Evolutionary conservation across 129 eudicot species (phyloP).

Genomic region (Tagetes erecta): DNA sequence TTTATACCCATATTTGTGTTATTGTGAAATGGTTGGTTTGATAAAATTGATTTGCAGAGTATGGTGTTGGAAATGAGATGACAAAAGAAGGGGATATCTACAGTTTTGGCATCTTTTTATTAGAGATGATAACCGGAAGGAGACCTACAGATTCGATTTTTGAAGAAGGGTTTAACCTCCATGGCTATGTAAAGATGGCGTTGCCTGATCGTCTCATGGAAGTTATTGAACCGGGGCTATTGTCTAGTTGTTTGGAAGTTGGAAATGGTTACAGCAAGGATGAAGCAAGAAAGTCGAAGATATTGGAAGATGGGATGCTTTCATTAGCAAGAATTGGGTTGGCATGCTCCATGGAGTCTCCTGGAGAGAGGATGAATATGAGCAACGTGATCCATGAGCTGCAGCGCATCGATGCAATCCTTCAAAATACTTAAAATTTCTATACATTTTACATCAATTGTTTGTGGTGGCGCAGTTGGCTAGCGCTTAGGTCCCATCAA

Average conservation of each 20-base stretch:
- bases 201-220: too few relatives aligned
- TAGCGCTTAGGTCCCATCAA: too few relatives aligned
- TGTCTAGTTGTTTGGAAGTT: neutral
- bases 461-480: slow-evolving; percentile 14
- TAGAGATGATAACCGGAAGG: too few relatives aligned
- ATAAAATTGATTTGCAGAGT: neutral
- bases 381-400: slow-evolving; percentile 23
- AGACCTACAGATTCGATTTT: too few relatives aligned
- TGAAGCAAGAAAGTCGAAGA: slow-evolving; percentile 6
- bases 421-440: neutral
- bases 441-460: neutral
- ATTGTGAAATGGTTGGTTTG: neutral
- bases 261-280: slow-evolving; percentile 4
- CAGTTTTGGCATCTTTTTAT: too few relatives aligned
- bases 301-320: slow-evolving; percentile 14
- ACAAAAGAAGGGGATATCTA: too few relatives aligned
- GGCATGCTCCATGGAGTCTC: slow-evolving; percentile 37
- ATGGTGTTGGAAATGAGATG: too few relatives aligned
- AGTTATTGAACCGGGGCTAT: too few relatives aligned
- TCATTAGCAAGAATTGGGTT: slow-evolving; percentile 33
- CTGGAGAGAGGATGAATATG: slow-evolving; percentile 26
- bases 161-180: too few relatives aligned
- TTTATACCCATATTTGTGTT: too few relatives aligned
- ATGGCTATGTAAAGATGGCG: too few relatives aligned
- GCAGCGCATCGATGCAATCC: neutral